Evolutionary conservation across 2,329 filamentous ascomycete genomes (phyloP).

Genomic region (Calonectria pauciramosa): DNA sequence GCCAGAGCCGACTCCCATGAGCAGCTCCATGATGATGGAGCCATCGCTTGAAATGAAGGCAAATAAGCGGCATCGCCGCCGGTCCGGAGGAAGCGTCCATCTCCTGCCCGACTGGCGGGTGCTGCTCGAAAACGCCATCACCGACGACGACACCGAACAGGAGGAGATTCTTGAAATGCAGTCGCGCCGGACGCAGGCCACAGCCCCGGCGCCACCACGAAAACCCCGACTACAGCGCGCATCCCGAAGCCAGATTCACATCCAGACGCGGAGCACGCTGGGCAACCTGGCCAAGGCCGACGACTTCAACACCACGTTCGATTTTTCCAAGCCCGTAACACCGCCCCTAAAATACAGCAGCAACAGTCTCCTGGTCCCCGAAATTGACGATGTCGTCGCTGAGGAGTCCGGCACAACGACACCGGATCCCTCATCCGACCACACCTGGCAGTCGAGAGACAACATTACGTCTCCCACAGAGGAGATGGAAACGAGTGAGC

Average conservation of each 20-base stretch:
- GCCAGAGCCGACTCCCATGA: slow-evolving; percentile 31
- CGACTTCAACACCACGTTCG: slow-evolving; percentile 43
- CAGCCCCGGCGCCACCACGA: slow-evolving; percentile 47
- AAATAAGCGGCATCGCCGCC: slow-evolving; percentile 59
- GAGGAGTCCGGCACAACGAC: slow-evolving; percentile 27
- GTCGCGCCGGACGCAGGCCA: slow-evolving; percentile 45
- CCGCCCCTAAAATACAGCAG: slow-evolving; percentile 29
- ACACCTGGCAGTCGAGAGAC: slow-evolving; percentile 22
- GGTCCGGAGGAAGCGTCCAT: slow-evolving; percentile 64
- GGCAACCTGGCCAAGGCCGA: slow-evolving; percentile 33
- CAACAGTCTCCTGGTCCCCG: not conserved
- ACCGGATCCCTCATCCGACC: slow-evolving; percentile 26
- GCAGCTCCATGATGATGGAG: slow-evolving; percentile 33
- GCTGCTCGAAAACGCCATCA: slow-evolving; percentile 55
- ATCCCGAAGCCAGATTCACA: slow-evolving; percentile 55
- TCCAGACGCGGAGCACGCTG: slow-evolving; percentile 41
- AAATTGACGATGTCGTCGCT: slow-evolving; percentile 2
- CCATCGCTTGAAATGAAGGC: slow-evolving; percentile 43
- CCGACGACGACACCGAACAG: slow-evolving; percentile 60
- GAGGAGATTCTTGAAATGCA: slow-evolving; percentile 60
- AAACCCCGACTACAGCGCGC: slow-evolving; percentile 59
- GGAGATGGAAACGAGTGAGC: slow-evolving; percentile 51
- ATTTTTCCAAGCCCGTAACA: slow-evolving; percentile 54
- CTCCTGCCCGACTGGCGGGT: slow-evolving; percentile 53
- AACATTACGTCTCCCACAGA: slow-evolving; percentile 44